Conservation (phyloP, 306 rosid genomes). For the Lathyrus oleraceus region DNA sequence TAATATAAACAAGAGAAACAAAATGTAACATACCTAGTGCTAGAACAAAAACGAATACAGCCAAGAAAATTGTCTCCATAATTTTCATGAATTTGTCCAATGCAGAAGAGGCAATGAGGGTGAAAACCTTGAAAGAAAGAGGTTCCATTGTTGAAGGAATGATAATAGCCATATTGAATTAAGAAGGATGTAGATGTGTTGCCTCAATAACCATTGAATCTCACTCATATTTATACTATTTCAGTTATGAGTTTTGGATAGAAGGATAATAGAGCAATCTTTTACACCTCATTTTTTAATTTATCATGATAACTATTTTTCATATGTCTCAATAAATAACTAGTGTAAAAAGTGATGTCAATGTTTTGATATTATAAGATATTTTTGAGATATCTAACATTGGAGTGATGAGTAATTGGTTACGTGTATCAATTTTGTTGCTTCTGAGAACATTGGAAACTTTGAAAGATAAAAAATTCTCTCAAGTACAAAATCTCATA, state of each 20-base stretch:
- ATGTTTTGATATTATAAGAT: not conserved
- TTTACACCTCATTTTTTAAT: too few relatives aligned
- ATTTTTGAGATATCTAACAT: not conserved
- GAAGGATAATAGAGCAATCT: not conserved
- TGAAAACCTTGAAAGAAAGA: not conserved
- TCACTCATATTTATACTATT: not conserved
- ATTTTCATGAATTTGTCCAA: conserved; percentile 10
- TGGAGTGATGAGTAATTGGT: not conserved
- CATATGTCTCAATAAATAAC: not conserved
- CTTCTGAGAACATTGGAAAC: not conserved
- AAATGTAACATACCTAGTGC: conserved; percentile 41
- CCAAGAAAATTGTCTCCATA: conserved; percentile 31
- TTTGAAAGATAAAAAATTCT: not conserved
- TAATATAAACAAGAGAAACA: not conserved
- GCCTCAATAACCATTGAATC: not conserved
- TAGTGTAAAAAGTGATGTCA: not conserved
- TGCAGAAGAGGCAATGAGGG: not conserved
- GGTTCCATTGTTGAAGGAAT: conserved; percentile 13
- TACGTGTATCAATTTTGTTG: not conserved
- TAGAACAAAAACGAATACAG: conserved; percentile 32
- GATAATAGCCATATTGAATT: conserved; percentile 28
- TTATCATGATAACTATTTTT: too few relatives aligned
- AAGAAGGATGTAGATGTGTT: not conserved
- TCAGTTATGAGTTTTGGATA: not conserved
- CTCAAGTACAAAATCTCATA: not conserved